Base-by-base conservation (phyloP, 2,329 filamentous ascomycete genomes). In the Fusarium musae region DNA sequence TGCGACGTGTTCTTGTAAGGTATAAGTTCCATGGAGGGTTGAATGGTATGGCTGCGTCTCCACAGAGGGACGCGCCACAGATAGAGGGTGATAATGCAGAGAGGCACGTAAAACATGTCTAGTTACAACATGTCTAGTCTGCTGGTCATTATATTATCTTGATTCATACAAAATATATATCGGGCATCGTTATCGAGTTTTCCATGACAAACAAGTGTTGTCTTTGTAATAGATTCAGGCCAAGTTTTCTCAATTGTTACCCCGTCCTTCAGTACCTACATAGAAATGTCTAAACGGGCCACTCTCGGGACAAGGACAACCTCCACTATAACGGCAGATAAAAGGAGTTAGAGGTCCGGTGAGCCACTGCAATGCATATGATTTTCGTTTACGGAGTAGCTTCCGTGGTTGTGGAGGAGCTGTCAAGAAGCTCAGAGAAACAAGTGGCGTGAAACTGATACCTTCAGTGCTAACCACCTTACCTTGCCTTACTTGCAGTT, bases 331-430 rank as follows among this genome's bases (percentile, higher is more conserved):
- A 47, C 46, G 23, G 42, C 52, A 30, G 32, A 54, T 36, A n/a
- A n/a, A 26, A 70, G 47, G 63, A 57, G 49, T 68, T 46, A 10
- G 16, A 68, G 64, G 60, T 70, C 37, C 47, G 47, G 59, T 23
- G 42, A 70, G 36, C 53, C 47, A 34, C 60, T 40, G 28, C n/a
- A 17, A 21, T 49, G 37, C 17, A n/a, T 42, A 60, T 30, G 30
- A 44, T 49, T 28, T 7, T 28, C 43, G 11, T 57, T 28, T 37
- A 37, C 17, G 36, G 36, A 19, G 17, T 40, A 69, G 15, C 44
- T 23, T 16, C 36, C 39, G 46, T 46, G 36, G 15, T 9, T 37
- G 26, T 59, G 42, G 37, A 37, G 39, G 44, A 46, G 52, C 32
- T 64, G 21, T 42, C 36, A 28, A 60, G 26, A 52, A 47, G 13